Percentiles rank a stretch among this genome's conserved stretches.
phyloP scores from a whole-genome alignment of 768 basidiomycete genomes.

The Mrakia frigida region DNA sequence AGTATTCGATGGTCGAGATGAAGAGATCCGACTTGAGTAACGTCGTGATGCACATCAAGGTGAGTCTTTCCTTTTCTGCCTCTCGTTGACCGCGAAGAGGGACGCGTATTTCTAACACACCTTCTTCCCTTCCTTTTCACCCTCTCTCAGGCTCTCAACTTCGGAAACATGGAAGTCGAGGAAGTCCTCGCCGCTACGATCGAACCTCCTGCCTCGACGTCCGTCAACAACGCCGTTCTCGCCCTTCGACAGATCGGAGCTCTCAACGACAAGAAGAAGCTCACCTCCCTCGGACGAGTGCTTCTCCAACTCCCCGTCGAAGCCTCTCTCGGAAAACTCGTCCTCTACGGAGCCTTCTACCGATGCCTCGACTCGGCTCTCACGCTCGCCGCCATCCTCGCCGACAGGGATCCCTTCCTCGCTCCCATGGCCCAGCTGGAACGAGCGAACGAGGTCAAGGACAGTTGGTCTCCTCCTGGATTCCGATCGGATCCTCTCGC shows the following conservation, averaged over 20 bases:
- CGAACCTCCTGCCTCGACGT: constrained; percentile 74
- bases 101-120: constrained; percentile 11
- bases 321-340: constrained; percentile 79
- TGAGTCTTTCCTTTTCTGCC: constrained; percentile 22
- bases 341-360: constrained; percentile 87
- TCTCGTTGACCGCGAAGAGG: background rate
- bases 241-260: constrained; percentile 81
- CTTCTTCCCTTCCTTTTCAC: constrained; percentile 10
- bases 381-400: constrained; percentile 83
- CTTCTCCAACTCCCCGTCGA: constrained; percentile 85
- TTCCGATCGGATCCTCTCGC: constrained; percentile 82
- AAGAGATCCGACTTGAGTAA: constrained; percentile 81
- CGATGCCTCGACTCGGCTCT: constrained; percentile 80
- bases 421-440: constrained; percentile 63
- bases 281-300: constrained; percentile 82
- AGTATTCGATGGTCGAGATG: constrained; percentile 93
- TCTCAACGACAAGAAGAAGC: constrained; percentile 59
- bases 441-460: constrained; percentile 66
- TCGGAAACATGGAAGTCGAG: constrained; percentile 77
- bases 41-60: constrained; percentile 92
- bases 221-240: constrained; percentile 72
- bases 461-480: constrained; percentile 68
- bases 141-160: constrained; percentile 58
- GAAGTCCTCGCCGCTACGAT: constrained; percentile 79
- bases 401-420: constrained; percentile 85